Base-by-base conservation (phyloP, 345 rosid species). In the Tarenaya hassleriana region DNA sequence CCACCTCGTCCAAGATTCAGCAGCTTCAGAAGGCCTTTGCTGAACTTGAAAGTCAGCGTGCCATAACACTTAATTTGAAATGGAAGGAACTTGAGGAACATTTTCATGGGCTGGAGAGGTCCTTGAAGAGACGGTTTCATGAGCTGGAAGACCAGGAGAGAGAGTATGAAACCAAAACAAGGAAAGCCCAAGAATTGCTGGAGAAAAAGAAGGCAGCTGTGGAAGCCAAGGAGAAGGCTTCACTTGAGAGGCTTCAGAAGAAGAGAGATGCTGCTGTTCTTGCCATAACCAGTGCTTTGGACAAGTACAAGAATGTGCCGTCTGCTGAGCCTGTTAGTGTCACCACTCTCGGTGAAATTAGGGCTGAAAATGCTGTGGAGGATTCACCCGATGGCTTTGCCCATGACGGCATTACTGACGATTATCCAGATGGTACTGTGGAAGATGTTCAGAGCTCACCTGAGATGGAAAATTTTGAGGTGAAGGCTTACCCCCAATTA, bases 131-230 rank as follows among this genome's bases (percentile, higher is more conserved):
- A 67, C 83, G 97, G 35, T 94, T 94, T 68, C 87, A 94, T 66
- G 97, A 94, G 73, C 67, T 94, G 71, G 98, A 92, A 77, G 98
- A 83, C 66, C 91, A 92, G 50, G 98, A 85, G 63, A 92, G 77
- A 64, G 94, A 76, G 56, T 77, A 81, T 8, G 82, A 81, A 59
- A 75, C 65, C 43, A 88, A 83, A 74, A 87, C 94, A 40, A 74
- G 74, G 66, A 77, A 80, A 76, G 91, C 96, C 47, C 86, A 34
- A 46, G 97, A 85, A 61, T 47, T 83, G 8, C 50, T 92, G 71
- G 79, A 78, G 66, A 78, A 75, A 59, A 83, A 75, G 58, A 80
- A 83, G 77, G 91, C 84, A 66, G 95, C 78, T 68, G 97, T 92
- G 49, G 47, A 66, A 64, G 91, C 91, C 62, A 92, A 81, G 66